Evolutionary conservation across 73 alveolate species (phyloP), one percentile per base, ranked within the genome.

Genomic region (Paramecium pentaurelia): DNA sequence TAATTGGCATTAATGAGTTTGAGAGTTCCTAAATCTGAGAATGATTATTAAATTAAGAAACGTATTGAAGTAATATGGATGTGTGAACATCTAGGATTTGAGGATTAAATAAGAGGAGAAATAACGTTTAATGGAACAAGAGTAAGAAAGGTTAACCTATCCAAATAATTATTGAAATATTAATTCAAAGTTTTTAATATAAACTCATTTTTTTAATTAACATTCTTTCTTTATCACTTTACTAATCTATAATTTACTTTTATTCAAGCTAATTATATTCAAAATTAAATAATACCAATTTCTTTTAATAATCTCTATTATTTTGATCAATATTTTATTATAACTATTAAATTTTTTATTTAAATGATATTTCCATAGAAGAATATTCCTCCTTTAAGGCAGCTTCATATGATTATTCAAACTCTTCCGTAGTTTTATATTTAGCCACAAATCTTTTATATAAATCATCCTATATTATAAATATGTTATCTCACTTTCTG

Each of bases 371-470:
- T 38, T 75, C 68, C 88, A 75, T 75, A 9, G 68, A 75, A 30
- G 42, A 4, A 22, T 75, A 75, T 10, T 75, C 88, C 8, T 75
- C 88, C 58, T 38, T 30, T 37, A 75, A 75, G 16, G 88, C 88
- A 42, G 88, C 88, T 42, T 75, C 88, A 42, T 75, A 75, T 34
- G 88, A 75, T 36, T 75, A 36, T 42, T 75, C 88, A 38, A 38
- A 75, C 34, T 75, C 88, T 14, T 30, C 38, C 0, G 64, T 75
- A 6, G 88, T 38, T 34, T 75, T 75, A 11, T 75, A 75, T 18
- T 75, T 75, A 36, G 58, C 58, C 8, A 25, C 58, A 75, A 75
- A 75, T 36, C 88, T 34, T 36, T 75, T 75, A 42, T 75, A 75
- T 38, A 75, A 42, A 10, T 75, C 88, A 75, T 75, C 88, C 88